Evolutionary conservation across 1,284 basidiomycete species (phyloP).

Genomic region (Cerrena zonata): DNA sequence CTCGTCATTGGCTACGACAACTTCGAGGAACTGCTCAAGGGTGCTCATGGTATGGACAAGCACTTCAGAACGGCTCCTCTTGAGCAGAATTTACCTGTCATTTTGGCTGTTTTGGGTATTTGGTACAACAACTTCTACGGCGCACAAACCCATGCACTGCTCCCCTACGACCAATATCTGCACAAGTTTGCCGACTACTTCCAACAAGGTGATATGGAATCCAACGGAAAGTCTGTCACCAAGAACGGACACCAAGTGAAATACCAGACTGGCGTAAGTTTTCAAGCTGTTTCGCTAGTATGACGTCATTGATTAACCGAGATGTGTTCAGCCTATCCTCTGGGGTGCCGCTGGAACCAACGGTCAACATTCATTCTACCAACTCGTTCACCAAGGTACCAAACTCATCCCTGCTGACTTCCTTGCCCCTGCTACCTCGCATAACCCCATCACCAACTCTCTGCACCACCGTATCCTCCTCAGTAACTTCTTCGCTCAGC

Average conservation of each 20-base stretch:
- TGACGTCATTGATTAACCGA: background rate
- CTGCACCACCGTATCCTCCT: conserved; percentile 96
- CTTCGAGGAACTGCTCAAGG: conserved; percentile 85
- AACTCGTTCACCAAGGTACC: conserved; percentile 92
- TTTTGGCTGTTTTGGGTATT: conserved; percentile 87
- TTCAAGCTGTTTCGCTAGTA: background rate
- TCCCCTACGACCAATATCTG: conserved; percentile 98
- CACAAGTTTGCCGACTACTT: conserved; percentile 99
- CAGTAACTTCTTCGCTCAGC: conserved; percentile 97
- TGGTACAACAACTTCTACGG: conserved; percentile 99
- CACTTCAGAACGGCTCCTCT: conserved; percentile 88
- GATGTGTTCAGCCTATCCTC: conserved; percentile 74
- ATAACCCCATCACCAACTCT: conserved; percentile 81
- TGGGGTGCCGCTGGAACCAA: conserved; percentile 99
- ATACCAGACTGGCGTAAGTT: conserved; percentile 90
- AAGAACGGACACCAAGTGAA: conserved; percentile 88
- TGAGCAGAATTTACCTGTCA: conserved; percentile 88
- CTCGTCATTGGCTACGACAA: conserved; percentile 91
- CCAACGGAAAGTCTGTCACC: conserved; percentile 94
- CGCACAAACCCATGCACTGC: conserved; percentile 88
- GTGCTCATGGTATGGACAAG: conserved; percentile 96
- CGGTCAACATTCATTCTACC: conserved; percentile 99
- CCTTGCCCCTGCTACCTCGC: conserved; percentile 88
- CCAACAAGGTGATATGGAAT: conserved; percentile 99
- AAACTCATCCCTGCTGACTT: conserved; percentile 94